Evolutionary conservation across 768 basidiomycete species (phyloP), one percentile per base, ranked within the genome.

Genomic region (Russula dissimulans): DNA sequence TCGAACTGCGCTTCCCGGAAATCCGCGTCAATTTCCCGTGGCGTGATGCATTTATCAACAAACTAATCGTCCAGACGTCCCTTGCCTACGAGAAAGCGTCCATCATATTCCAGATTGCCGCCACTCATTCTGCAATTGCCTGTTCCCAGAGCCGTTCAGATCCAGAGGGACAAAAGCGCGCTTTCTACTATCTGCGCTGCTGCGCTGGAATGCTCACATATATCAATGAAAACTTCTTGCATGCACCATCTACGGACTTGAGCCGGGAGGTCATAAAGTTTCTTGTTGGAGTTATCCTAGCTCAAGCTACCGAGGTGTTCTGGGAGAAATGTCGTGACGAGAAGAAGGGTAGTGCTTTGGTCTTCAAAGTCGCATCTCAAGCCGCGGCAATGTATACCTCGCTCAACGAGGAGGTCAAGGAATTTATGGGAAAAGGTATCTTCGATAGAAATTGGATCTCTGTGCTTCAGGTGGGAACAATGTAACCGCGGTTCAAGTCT

Each of bases 191-290:
- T 74, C 90, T 92, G 67, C 79, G 88, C 17, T 84, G 89, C 11
- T 86, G 89, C 44, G 91, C 95, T 3, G 97, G 97, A 18, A 97
- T 99, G 92, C 83, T 97, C 69, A 92, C 86, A 6, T 99, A 98
- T 71, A 94, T 99, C 77, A 97, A 98, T 75, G 97, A 99, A 73
- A 97, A 99, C 80, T 99, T 99, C 72, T 77, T 99, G 0, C 97
- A 99, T 68, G 97, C 95, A 0, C 97, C 97, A 0, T 93, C 90
- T 22, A 97, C 91, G 1, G 97, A 98, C 74, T 82, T 98, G 47
- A 88, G 87, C 68, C 81, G 92, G 18, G 95, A 98, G 61, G 91
- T 98, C 57, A 81, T 99, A 78, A 95, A 95, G 72, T 91, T 95
- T 66, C 78, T 97, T 42, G 84, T 93, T 1, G 82, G 83, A n/a